These are phyloP conservation scores for Sphagnum magellanicum DNA, from an alignment of 228 moss, liverwort and hornwort species.

Conservation along the genomic window DNA sequence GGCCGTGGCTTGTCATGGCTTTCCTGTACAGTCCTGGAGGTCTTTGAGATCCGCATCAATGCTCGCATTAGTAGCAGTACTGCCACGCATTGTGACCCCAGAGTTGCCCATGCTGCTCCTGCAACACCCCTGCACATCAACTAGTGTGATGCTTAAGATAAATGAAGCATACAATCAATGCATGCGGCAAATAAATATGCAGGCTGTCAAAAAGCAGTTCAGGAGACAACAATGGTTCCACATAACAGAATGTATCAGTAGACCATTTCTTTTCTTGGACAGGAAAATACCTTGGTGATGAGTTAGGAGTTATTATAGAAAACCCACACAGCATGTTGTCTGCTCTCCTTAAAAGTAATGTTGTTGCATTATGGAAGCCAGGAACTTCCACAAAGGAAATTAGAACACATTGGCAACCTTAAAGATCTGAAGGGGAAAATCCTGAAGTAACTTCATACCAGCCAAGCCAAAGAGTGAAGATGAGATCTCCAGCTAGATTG, in stretches of 20 bases:
- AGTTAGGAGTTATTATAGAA: no score
- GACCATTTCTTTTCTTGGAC: neutral
- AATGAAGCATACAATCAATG: no score
- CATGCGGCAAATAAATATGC: no score
- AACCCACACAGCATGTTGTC: no score
- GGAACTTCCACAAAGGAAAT: no score
- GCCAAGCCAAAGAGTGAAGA: constrained; percentile 59
- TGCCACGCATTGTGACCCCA: constrained; percentile 60
- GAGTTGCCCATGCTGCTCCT: constrained; percentile 86
- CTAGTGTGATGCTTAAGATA: neutral
- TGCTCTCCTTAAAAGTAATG: no score
- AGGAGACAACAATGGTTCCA: no score
- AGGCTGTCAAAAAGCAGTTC: no score
- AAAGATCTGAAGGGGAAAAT: no score
- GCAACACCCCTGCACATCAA: constrained; percentile 66
- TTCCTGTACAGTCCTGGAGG: constrained; percentile 9
- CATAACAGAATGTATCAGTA: neutral
- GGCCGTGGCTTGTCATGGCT: constrained; percentile 18
- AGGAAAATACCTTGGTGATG: neutral
- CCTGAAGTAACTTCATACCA: constrained; percentile 26
- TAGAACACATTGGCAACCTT: no score
- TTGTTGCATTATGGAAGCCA: no score
- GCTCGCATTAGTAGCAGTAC: constrained; percentile 43
- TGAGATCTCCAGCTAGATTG: constrained; percentile 60
- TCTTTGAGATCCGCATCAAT: constrained; percentile 23